Evolutionary conservation across 371 early-diverging fungal species (phyloP), one percentile per base, ranked within the genome.

Genomic region (Apophysomyces variabilis): DNA sequence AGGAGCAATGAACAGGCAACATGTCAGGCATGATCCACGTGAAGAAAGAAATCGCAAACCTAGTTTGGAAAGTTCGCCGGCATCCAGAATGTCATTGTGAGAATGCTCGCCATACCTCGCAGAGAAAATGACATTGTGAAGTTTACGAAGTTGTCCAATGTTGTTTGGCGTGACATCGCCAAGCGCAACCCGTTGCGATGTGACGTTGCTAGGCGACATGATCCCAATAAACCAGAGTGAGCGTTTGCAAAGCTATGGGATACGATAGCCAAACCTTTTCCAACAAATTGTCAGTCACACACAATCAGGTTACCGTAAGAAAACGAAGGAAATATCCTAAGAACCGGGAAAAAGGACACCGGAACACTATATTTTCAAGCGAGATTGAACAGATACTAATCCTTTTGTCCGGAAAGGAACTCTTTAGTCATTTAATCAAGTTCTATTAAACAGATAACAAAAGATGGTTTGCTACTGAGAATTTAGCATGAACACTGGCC

Each of bases 51-150:
- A 9, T n/a, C 11, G 8, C 73, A 62, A 85, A 89, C 90, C 88
- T 68, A 92, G 82, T 75, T 89, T 89, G 44, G 90, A 89, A 66
- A 88, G 88, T 75, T 90, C 89, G 38, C 85, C 91, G 4, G 82
- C 85, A 57, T 85, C 82, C 38, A 92, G 69, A n/a, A 95, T 88
- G 14, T 90, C 85, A 61, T 80, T 79, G 76, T 96, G 97, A 74
- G 95, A 97, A 57, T 85, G 67, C 39, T 88, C 87, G 43, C 87
- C 82, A 76, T 97, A 98, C 21, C 72, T 67, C n/a, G 96, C 92
- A 14, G 99, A 98, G 66, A 97, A 95, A 43, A 97, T 78, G 9
- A 85, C 86, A 2, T 80, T 65, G 76, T 97, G 95, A 58, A 98
- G 85, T 39, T 78, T 80, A 65, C 89, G 89, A 58, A 97, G 82